Conservation (phyloP, 192 early-diverging fungal genomes). For the Coemansia brasiliensis region DNA sequence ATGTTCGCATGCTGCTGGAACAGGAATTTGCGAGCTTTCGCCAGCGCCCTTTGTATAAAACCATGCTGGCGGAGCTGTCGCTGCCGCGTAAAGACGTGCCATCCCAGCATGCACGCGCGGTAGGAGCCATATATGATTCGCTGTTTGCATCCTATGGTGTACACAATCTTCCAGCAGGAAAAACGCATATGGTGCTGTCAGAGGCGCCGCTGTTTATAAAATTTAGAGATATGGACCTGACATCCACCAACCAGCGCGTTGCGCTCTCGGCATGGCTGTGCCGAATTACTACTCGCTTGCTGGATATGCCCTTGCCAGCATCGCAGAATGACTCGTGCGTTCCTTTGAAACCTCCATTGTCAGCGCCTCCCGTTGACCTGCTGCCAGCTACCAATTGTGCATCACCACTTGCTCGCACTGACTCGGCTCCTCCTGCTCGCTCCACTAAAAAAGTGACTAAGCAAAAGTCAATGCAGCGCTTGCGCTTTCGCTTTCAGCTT, state of each 20-base stretch:
- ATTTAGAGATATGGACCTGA: slow-evolving; percentile 52
- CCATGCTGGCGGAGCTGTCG: slow-evolving; percentile 46
- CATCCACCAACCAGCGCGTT: slow-evolving; percentile 24
- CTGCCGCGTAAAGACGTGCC: slow-evolving; percentile 20
- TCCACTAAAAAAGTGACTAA: slow-evolving; percentile 27
- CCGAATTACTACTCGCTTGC: slow-evolving; percentile 38
- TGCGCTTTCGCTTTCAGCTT: slow-evolving; percentile 34
- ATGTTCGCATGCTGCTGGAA: slow-evolving; percentile 38
- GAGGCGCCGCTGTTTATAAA: slow-evolving; percentile 43
- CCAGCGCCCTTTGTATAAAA: slow-evolving; percentile 40
- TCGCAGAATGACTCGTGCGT: slow-evolving; percentile 19
- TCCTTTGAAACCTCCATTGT: slow-evolving; percentile 5
- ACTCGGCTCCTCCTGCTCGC: neutral
- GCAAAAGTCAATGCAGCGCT: slow-evolving; percentile 43
- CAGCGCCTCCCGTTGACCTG: neutral
- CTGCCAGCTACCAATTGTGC: neutral
- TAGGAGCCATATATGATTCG: slow-evolving; percentile 33
- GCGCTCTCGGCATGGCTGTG: slow-evolving; percentile 53
- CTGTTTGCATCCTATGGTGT: slow-evolving; percentile 33
- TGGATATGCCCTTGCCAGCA: slow-evolving; percentile 34
- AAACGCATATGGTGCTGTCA: slow-evolving; percentile 29
- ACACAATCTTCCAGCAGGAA: slow-evolving; percentile 20
- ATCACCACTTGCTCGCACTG: neutral
- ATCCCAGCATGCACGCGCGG: slow-evolving; percentile 27
- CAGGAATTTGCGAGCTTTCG: slow-evolving; percentile 43